Evolutionary conservation across 345 rosid genomes (phyloP), one percentile per base, ranked within the genome.

Genomic region (Brassica cretica): DNA sequence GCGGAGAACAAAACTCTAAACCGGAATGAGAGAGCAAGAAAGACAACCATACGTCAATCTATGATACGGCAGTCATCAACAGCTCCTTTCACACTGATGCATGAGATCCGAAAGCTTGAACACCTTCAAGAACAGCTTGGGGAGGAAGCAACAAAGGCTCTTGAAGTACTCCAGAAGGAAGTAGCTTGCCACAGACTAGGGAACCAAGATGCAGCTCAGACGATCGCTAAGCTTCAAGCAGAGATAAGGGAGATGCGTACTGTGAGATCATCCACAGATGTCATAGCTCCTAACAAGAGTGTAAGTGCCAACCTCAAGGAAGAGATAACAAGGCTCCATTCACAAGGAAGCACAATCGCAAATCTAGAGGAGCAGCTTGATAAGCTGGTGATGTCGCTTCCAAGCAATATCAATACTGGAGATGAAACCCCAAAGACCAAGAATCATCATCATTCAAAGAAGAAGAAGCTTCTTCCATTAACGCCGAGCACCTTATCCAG

Each of bases 201-300:
- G 55, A 96, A 96, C 76, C 99, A 96, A 87, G 97, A 96, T 87
- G 99, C 99, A 78, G 99, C 99, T 2, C 97, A 96, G 85, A 96
- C 98, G n/a, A 87, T 96, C 44, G 98, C 98, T 18, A 96, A 90
- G 86, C 86, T 96, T 76, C 99, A 93, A 80, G 97, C 95, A 75
- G 99, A 96, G 84, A 96, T 96, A 78, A 85, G 90, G 82, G 99
- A 88, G 69, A 93, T 96, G 97, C 89, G 90, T 64, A 73, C 95
- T 64, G 86, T 89, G 73, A 85, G 83, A 76, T 4, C 73, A 59
- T 75, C 83, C 10, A 71, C 89, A 37, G 86, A 77, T 80, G 83
- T 68, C 70, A 44, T 87, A 66, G 83, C 97, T 56, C 88, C 93
- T 73, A 82, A 88, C 82, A 93, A 86, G 80, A 96, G 97, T 75